Evolutionary conservation across 768 basidiomycete species (phyloP).

Genomic region (Saitozyma sp.): DNA sequence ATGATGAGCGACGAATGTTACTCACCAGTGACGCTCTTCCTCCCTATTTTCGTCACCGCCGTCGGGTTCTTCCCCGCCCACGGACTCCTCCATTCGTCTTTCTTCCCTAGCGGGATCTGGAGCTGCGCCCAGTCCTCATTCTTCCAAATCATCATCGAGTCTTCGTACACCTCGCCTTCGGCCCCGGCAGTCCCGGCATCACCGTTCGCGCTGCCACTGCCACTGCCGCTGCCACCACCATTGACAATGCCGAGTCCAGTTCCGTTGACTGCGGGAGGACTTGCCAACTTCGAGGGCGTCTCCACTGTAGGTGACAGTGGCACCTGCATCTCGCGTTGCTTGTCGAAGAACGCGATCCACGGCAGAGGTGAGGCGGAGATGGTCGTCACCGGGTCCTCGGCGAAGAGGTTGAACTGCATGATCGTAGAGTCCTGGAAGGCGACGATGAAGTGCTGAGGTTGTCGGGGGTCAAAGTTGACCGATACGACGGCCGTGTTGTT

Average conservation of each 20-base stretch:
- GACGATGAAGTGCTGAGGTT: slow-evolving; percentile 41
- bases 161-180: slow-evolving; percentile 12
- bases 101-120: slow-evolving; percentile 8
- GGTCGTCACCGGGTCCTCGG: slow-evolving; percentile 46
- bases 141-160: slow-evolving; percentile 46
- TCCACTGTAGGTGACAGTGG: not conserved
- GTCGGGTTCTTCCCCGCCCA: slow-evolving; percentile 52
- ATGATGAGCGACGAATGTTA: not conserved
- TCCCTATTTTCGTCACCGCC: slow-evolving; percentile 42
- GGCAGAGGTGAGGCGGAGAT: slow-evolving; percentile 30
- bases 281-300: slow-evolving; percentile 1
- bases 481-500: slow-evolving; percentile 44
- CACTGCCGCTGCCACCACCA: not conserved
- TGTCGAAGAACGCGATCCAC: slow-evolving; percentile 37
- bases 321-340: slow-evolving; percentile 3
- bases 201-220: not conserved
- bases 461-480: slow-evolving; percentile 43
- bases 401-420: slow-evolving; percentile 49
- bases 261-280: not conserved
- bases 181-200: slow-evolving; percentile 2
- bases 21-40: slow-evolving; percentile 35
- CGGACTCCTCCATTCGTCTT: slow-evolving; percentile 24
- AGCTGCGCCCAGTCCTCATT: slow-evolving; percentile 42
- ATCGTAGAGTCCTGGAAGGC: slow-evolving; percentile 41
- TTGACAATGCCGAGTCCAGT: not conserved